Conservation (phyloP, 345 rosid genomes). For the Zanthoxylum bungeanum region DNA sequence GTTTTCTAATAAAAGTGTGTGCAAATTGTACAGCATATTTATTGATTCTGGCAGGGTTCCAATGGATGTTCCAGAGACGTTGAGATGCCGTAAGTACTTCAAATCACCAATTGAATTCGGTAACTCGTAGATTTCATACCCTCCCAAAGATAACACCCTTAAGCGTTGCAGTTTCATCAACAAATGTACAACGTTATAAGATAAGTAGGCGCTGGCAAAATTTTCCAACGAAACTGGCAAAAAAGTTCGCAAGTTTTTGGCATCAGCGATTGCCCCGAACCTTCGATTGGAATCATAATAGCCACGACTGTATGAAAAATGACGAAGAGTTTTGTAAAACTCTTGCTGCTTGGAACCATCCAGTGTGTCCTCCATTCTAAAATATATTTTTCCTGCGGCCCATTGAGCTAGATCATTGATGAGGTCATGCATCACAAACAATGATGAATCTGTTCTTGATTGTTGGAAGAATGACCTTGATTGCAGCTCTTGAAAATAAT, state of each 20-base stretch:
- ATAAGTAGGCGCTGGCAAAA: no score
- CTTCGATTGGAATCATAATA: background rate
- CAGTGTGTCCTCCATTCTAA: no score
- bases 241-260: slow-evolving; percentile 8
- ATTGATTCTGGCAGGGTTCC: background rate
- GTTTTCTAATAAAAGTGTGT: background rate
- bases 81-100: background rate
- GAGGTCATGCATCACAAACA: slow-evolving; percentile 1
- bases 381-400: no score
- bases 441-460: background rate
- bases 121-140: background rate
- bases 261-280: background rate
- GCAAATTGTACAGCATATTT: background rate
- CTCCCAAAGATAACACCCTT: background rate
- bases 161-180: background rate
- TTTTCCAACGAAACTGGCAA: background rate
- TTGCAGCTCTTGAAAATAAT: background rate
- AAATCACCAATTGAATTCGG: background rate
- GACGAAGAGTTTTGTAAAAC: background rate
- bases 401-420: no score
- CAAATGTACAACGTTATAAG: background rate
- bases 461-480: slow-evolving; percentile 4
- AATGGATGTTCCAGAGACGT: background rate
- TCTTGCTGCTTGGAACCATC: background rate
- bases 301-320: background rate